Evolutionary conservation across 768 basidiomycete species (phyloP).

Genomic region (Lepiota venenata): DNA sequence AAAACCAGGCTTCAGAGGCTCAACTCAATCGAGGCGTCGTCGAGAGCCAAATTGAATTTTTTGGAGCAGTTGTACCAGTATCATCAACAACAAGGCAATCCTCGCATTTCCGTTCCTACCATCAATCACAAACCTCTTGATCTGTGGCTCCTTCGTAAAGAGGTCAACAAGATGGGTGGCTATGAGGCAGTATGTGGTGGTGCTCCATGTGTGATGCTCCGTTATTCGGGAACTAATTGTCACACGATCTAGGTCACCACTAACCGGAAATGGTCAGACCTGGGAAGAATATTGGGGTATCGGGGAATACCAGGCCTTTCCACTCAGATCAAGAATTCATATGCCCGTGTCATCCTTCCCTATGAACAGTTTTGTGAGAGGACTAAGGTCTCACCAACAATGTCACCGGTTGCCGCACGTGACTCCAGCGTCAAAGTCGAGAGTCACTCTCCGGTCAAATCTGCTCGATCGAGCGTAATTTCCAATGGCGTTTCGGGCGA

Average conservation of each 20-base stretch:
- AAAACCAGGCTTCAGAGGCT: constrained; percentile 92
- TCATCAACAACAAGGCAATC: constrained; percentile 93
- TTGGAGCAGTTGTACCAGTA: constrained; percentile 95
- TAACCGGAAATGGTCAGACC: constrained; percentile 83
- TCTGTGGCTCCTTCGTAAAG: constrained; percentile 89
- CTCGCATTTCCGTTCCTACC: constrained; percentile 87
- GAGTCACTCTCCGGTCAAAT: constrained; percentile 26
- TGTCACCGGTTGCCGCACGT: constrained; percentile 42
- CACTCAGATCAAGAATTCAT: constrained; percentile 87
- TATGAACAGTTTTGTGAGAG: constrained; percentile 88
- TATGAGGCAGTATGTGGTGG: constrained; percentile 67
- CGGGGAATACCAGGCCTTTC: constrained; percentile 78
- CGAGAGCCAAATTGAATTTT: constrained; percentile 95
- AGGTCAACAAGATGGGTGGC: constrained; percentile 87
- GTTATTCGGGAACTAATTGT: constrained; percentile 15
- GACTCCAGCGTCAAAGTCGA: constrained; percentile 51
- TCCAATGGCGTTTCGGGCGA: constrained; percentile 31
- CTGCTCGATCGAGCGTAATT: constrained; percentile 35
- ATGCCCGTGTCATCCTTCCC: constrained; percentile 89
- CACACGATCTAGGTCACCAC: constrained; percentile 61
- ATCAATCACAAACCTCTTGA: constrained; percentile 93
- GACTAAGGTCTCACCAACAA: constrained; percentile 60
- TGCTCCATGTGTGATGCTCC: constrained; percentile 15
- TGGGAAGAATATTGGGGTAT: constrained; percentile 83
- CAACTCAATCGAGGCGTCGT: constrained; percentile 96